Evolutionary conservation across 1,284 basidiomycete species (phyloP).

Genomic region (Puccinia hordei): DNA sequence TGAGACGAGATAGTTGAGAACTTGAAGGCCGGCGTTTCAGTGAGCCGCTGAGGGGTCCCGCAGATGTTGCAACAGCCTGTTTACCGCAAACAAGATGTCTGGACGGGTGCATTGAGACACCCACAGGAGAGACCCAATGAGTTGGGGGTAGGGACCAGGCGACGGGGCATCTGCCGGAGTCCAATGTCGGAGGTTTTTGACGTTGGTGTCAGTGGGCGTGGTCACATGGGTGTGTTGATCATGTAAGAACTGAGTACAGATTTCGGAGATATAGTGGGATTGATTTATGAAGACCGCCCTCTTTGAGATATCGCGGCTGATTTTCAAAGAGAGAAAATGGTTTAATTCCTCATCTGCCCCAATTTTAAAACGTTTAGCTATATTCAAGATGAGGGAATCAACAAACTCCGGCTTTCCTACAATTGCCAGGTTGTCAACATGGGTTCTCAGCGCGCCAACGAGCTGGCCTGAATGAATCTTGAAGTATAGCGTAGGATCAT

Average conservation of each 20-base stretch:
- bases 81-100: neutral
- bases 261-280: neutral
- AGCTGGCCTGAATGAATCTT: neutral
- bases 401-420: neutral
- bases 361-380: too few relatives aligned
- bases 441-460: neutral
- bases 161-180: neutral
- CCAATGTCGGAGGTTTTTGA: neutral
- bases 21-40: neutral
- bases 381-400: too few relatives aligned
- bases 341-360: too few relatives aligned
- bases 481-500: neutral
- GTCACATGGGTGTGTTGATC: neutral
- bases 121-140: neutral
- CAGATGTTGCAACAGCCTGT: neutral
- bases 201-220: neutral
- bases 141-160: neutral
- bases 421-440: neutral
- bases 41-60: constrained; percentile 1
- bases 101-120: neutral
- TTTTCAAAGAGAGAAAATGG: too few relatives aligned
- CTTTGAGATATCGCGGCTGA: too few relatives aligned
- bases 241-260: neutral
- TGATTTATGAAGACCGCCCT: neutral
- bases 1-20: constrained; percentile 3